A percentile compares a stretch with the other conserved stretches of the same genome.
These are phyloP conservation scores for Neonectria faginata DNA, from an alignment of 2,329 filamentous ascomycete species.

Conservation along the genomic window DNA sequence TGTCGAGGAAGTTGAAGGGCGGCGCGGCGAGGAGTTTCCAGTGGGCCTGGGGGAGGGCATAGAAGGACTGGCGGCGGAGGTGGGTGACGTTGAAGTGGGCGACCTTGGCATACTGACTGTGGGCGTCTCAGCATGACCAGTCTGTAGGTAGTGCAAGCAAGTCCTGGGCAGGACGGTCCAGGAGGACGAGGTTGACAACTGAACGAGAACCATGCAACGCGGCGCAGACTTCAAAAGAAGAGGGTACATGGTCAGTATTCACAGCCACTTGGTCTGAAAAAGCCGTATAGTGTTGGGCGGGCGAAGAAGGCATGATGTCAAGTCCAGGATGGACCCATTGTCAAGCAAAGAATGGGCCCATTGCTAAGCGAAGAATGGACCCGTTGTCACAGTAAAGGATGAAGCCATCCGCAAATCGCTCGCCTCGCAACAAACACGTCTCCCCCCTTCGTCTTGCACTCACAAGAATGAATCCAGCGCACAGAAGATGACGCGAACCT, in stretches of 20 bases:
- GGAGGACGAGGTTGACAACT: not conserved
- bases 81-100: conserved; percentile 94
- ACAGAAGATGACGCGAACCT: conserved; percentile 81
- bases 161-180: conserved; percentile 7
- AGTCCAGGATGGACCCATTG: not conserved
- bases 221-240: not conserved
- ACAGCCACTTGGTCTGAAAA: conserved; percentile 13
- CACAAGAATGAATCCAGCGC: conserved; percentile 84
- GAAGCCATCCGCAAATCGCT: conserved; percentile 26
- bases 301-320: not conserved
- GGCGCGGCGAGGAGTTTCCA: conserved; percentile 84
- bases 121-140: conserved; percentile 32
- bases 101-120: conserved; percentile 83
- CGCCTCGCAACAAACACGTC: conserved; percentile 11
- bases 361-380: too few relatives aligned
- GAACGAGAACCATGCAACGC: conserved; percentile 18
- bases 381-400: not conserved
- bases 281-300: not conserved
- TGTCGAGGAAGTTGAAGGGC: conserved; percentile 86
- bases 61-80: conserved; percentile 90
- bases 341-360: too few relatives aligned
- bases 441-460: conserved; percentile 31
- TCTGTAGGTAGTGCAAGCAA: conserved; percentile 1
- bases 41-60: conserved; percentile 85
- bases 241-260: not conserved